These are phyloP conservation scores for Aaosphaeria arxii DNA, from an alignment of 2,329 filamentous ascomycete genomes.

Conservation along the genomic window DNA sequence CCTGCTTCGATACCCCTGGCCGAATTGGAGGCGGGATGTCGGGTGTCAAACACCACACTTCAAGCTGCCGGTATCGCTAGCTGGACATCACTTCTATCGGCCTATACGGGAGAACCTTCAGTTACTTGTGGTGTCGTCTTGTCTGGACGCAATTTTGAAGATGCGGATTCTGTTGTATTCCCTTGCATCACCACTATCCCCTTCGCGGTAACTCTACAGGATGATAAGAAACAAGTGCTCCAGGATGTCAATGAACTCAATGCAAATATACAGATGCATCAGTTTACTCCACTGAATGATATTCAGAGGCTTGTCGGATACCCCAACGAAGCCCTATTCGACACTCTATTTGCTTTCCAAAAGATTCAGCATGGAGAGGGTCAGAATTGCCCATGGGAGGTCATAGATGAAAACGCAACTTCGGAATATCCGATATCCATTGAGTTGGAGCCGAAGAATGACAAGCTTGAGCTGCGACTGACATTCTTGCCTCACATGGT, in stretches of 20 bases:
- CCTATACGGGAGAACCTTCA: slow-evolving; percentile 70
- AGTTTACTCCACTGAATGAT: slow-evolving; percentile 66
- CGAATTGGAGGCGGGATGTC: slow-evolving; percentile 57
- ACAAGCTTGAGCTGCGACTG: slow-evolving; percentile 59
- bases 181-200: slow-evolving; percentile 84
- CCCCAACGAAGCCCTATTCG: slow-evolving; percentile 67
- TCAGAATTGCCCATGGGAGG: slow-evolving; percentile 51
- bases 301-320: slow-evolving; percentile 72
- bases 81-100: slow-evolving; percentile 72
- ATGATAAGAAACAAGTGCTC: slow-evolving; percentile 58
- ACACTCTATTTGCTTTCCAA: slow-evolving; percentile 83
- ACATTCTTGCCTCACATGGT: slow-evolving; percentile 65
- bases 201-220: slow-evolving; percentile 56
- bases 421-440: slow-evolving; percentile 80
- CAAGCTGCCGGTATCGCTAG: slow-evolving; percentile 74
- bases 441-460: slow-evolving; percentile 64
- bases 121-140: slow-evolving; percentile 80
- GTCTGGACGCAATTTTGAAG: slow-evolving; percentile 66
- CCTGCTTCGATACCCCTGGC: slow-evolving; percentile 40
- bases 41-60: slow-evolving; percentile 62
- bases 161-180: slow-evolving; percentile 61
- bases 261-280: slow-evolving; percentile 62
- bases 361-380: slow-evolving; percentile 43
- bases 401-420: slow-evolving; percentile 63
- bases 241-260: slow-evolving; percentile 64